Evolutionary conservation across 169 alveolate species (phyloP).

Genomic region (Miamiensis avidus): DNA sequence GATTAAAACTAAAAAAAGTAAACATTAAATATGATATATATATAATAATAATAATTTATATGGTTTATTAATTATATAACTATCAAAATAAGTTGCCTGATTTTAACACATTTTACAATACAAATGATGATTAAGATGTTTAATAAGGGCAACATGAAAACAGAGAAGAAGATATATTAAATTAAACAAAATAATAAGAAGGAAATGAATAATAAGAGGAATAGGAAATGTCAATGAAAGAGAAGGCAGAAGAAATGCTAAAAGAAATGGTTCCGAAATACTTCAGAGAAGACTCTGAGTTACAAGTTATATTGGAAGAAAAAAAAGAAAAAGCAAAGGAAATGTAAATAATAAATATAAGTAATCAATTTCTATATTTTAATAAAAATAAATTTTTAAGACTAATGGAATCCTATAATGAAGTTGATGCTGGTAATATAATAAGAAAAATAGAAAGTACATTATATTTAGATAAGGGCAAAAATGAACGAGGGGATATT

Average conservation of each 20-base stretch:
- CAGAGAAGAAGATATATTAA: constrained; percentile 6
- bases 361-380: neutral
- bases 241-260: constrained; percentile 7
- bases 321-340: constrained; percentile 45
- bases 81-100: too few relatives aligned
- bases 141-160: neutral
- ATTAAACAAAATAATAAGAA: constrained; percentile 25
- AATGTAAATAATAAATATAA: constrained; percentile 28
- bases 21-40: too few relatives aligned
- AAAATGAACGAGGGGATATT: constrained; percentile 19
- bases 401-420: constrained; percentile 28
- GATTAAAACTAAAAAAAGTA: constrained; percentile 30
- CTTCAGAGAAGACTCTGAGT: constrained; percentile 21
- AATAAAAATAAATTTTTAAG: constrained; percentile 10
- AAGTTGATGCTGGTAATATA: constrained; percentile 32
- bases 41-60: too few relatives aligned
- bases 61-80: neutral
- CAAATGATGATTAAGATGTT: neutral
- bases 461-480: constrained; percentile 5
- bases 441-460: constrained; percentile 34
- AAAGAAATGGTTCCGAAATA: constrained; percentile 8
- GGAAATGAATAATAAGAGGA: constrained; percentile 6
- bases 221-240: neutral
- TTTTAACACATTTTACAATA: too few relatives aligned
- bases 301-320: constrained; percentile 26